Percentiles rank a stretch among this genome's conserved stretches.
These are phyloP conservation scores for Ustilaginoidea virens DNA, from an alignment of 2,329 filamentous ascomycete species.

Conservation along the genomic window DNA sequence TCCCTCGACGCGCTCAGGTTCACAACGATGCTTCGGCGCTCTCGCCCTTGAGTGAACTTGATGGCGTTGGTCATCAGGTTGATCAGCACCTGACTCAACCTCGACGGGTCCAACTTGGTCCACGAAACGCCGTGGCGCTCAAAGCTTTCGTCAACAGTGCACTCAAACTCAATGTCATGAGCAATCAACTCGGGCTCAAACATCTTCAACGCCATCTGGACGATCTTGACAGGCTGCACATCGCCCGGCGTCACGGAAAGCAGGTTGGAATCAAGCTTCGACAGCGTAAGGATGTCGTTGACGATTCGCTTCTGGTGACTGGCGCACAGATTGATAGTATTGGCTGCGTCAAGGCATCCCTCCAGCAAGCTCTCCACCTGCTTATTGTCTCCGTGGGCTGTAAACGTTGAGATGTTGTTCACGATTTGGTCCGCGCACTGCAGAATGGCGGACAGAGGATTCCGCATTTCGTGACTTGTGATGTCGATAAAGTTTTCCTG, in stretches of 20 bases:
- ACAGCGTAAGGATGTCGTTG: slow-evolving; percentile 50
- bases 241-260: slow-evolving; percentile 56
- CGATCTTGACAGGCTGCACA: slow-evolving; percentile 51
- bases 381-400: slow-evolving; percentile 20
- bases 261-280: slow-evolving; percentile 56
- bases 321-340: slow-evolving; percentile 66
- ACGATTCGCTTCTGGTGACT: slow-evolving; percentile 64
- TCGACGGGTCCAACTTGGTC: slow-evolving; percentile 61
- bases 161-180: slow-evolving; percentile 56
- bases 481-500: slow-evolving; percentile 62
- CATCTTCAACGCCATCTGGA: slow-evolving; percentile 59
- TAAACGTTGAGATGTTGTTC: slow-evolving; percentile 30
- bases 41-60: slow-evolving; percentile 48
- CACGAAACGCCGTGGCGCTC: slow-evolving; percentile 49
- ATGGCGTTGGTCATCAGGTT: slow-evolving; percentile 58
- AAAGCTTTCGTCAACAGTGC: slow-evolving; percentile 54
- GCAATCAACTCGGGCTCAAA: slow-evolving; percentile 61
- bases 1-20: slow-evolving; percentile 47
- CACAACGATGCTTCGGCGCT: slow-evolving; percentile 44
- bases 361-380: slow-evolving; percentile 34
- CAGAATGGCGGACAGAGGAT: slow-evolving; percentile 58
- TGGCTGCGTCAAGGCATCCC: slow-evolving; percentile 55
- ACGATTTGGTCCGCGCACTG: slow-evolving; percentile 64
- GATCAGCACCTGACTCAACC: slow-evolving; percentile 60
- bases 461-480: slow-evolving; percentile 62